Evolutionary conservation across 73 alveolate species (phyloP), one percentile per base, ranked within the genome.

Genomic region (Paramecium octaurelia): DNA sequence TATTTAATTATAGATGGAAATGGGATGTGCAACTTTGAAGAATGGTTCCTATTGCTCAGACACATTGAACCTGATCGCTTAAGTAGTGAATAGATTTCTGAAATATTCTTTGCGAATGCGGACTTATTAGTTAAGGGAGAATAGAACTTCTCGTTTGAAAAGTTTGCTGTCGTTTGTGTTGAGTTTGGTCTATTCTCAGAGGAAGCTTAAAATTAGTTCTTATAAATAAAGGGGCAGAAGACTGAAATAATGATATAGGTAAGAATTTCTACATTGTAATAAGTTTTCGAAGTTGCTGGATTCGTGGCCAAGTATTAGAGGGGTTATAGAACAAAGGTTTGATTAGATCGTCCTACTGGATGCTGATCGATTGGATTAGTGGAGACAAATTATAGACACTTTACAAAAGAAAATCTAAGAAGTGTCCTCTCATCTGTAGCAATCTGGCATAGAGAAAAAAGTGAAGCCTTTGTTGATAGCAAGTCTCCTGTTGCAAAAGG

Each of bases 161-260:
- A 89, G 44, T 89, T 89, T 71, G 94, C 94, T 12, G 94, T 89
- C n/a, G 84, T 89, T 24, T 89, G 94, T 20, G 94, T 89, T n/a
- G 94, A 89, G n/a, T 89, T 58, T 44, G 58, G 58, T 24, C 18
- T 89, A 40, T 89, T 89, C 44, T 69, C 94, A 12, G 94, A 89
- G 40, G 94, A 89, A 24, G 46, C 87, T 44, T 50, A 89, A 50
- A 83, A 89, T 89, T 43, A 70, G 46, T 89, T 89, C 54, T 89
- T 89, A 89, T 70, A 73, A 11, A 71, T 69, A 0, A 80, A 80
- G 31, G 91, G 91, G 21, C 14, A 21, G 11, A 80, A 80, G 46
- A 80, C 91, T 24, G 91, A 80, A 46, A 42, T 75, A 0, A 75
- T 75, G 88, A 75, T 31, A 0, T 38, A 75, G n/a, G 88, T 75